phyloP scores from a whole-genome alignment of 2,329 filamentous ascomycete genomes.

The Aspergillus sp. region DNA sequence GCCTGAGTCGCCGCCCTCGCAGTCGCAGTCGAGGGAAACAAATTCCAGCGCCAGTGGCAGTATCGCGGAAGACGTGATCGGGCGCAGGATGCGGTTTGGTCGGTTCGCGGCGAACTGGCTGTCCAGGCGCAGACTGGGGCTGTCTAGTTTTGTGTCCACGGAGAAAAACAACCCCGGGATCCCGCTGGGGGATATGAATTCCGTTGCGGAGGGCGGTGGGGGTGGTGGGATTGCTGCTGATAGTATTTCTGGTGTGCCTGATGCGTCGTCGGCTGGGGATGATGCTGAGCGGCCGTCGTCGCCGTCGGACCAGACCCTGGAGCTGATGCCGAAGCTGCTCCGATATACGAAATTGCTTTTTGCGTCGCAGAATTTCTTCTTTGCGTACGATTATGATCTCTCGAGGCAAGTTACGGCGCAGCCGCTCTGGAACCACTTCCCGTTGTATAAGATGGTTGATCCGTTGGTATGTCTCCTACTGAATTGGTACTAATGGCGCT shows the following conservation, averaged over 20 bases:
- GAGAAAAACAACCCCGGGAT: conserved; percentile 33
- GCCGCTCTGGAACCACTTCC: conserved; percentile 38
- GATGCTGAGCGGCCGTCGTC: conserved; percentile 5
- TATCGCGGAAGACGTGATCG: conserved; percentile 81
- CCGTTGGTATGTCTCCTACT: conserved; percentile 41
- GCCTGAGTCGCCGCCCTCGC: conserved; percentile 11
- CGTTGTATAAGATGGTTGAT: conserved; percentile 65
- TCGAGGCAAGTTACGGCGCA: conserved; percentile 53
- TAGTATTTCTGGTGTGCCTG: not conserved
- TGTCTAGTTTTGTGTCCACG: conserved; percentile 62
- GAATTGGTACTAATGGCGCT: not conserved
- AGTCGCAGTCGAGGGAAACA: conserved; percentile 17
- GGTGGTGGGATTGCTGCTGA: not conserved
- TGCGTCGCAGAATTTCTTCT: conserved; percentile 80
- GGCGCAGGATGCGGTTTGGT: conserved; percentile 72
- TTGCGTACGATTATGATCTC: conserved; percentile 88
- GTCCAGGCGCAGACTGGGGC: conserved; percentile 69
- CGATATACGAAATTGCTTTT: conserved; percentile 78
- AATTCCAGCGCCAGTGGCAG: conserved; percentile 23
- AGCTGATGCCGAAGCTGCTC: conserved; percentile 72
- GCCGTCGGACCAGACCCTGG: conserved; percentile 37
- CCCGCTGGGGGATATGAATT: conserved; percentile 11
- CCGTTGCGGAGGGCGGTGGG: not conserved
- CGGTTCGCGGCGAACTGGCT: conserved; percentile 89
- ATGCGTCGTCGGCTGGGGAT: conserved; percentile 1